Percentiles rank a stretch among this genome's conserved stretches.
These are phyloP conservation scores for Pontederia crassipes DNA, from an alignment of 176 grass and related monocot genomes.

Conservation along the genomic window DNA sequence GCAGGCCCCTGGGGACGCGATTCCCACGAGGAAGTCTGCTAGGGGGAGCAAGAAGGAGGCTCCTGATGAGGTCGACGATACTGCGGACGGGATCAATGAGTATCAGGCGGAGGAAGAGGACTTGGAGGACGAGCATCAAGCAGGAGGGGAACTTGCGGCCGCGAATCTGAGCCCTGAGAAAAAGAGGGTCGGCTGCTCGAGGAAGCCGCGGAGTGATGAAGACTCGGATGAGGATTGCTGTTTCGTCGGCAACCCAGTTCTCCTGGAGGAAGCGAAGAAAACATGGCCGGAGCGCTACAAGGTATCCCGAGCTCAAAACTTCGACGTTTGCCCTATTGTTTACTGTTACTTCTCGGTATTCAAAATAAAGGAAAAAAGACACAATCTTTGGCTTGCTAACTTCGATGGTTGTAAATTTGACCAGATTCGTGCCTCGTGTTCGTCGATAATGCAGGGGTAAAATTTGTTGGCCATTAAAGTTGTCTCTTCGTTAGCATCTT, in stretches of 20 bases:
- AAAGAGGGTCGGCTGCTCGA: constrained; percentile 28
- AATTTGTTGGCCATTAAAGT: not conserved
- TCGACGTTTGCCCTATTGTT: not conserved
- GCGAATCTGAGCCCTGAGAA: not conserved
- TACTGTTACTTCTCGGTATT: not conserved
- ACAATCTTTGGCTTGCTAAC: too few relatives aligned
- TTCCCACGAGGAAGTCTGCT: too few relatives aligned
- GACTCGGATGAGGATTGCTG: constrained; percentile 1
- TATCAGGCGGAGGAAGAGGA: too few relatives aligned
- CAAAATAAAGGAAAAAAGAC: too few relatives aligned
- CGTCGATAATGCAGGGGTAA: not conserved
- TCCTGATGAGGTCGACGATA: too few relatives aligned
- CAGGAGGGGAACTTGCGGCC: too few relatives aligned
- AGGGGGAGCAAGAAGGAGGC: too few relatives aligned
- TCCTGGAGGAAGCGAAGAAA: constrained; percentile 27
- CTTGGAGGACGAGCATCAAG: too few relatives aligned
- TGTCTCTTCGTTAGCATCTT: not conserved
- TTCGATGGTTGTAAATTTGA: not conserved
- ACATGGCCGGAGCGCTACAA: constrained; percentile 59
- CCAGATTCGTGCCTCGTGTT: not conserved
- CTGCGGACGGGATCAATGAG: too few relatives aligned
- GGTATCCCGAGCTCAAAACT: constrained; percentile 8
- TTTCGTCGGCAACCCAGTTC: constrained; percentile 32
- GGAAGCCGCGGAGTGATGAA: not conserved
- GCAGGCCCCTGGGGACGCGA: too few relatives aligned